Percentiles rank a stretch among this genome's conserved stretches.
Evolutionary conservation across 768 basidiomycete species (phyloP).

Genomic region (Serendipita sp.): DNA sequence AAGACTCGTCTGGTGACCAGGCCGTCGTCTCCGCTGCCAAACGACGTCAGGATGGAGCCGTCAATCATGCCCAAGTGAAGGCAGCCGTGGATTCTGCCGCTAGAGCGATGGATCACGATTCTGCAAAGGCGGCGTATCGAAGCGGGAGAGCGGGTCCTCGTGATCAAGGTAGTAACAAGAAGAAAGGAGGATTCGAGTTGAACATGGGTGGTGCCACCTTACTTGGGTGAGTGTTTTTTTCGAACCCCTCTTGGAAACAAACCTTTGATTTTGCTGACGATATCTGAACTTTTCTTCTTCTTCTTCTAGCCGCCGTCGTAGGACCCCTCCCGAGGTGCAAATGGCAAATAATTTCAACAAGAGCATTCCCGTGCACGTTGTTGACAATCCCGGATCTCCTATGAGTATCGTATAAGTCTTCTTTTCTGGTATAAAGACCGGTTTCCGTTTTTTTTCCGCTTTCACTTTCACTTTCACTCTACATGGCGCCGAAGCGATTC

Average conservation of each 20-base stretch:
- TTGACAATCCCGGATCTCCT: neutral
- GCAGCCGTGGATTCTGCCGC: conserved; percentile 10
- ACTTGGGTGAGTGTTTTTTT: conserved; percentile 28
- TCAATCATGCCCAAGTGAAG: conserved; percentile 15
- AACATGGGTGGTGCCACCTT: conserved; percentile 77
- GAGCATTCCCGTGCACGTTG: neutral
- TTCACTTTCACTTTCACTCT: too few relatives aligned
- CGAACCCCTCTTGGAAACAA: neutral
- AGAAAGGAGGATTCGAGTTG: conserved; percentile 48
- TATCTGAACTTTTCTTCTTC: neutral
- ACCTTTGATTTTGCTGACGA: neutral
- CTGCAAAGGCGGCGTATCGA: conserved; percentile 25
- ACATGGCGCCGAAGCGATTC: too few relatives aligned
- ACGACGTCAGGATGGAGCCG: conserved; percentile 18
- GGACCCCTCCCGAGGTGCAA: neutral
- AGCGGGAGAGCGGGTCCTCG: conserved; percentile 57
- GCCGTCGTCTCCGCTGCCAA: conserved; percentile 34
- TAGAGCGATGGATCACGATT: conserved; percentile 15
- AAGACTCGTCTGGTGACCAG: conserved; percentile 29
- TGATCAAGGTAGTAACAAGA: conserved; percentile 23
- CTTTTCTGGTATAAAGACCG: too few relatives aligned
- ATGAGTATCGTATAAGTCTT: neutral
- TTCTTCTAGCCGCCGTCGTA: neutral
- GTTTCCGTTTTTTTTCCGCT: too few relatives aligned
- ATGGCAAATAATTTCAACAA: neutral